These are phyloP conservation scores for Boletellus ananas DNA, from an alignment of 768 basidiomycete genomes.

Conservation along the genomic window DNA sequence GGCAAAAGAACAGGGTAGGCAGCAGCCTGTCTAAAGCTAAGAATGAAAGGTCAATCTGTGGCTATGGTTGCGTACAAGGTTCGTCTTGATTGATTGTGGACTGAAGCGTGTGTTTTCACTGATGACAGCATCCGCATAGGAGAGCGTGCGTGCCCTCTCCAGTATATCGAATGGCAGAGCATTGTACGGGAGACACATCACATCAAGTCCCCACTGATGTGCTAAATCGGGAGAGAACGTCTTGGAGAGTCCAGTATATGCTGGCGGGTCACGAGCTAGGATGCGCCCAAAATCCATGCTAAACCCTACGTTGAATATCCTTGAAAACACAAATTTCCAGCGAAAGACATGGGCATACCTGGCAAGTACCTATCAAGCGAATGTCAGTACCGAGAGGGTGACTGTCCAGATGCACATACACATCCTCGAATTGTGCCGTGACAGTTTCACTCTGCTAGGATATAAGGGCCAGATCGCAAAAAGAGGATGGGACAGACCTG, in stretches of 20 bases:
- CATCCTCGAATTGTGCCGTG: slow-evolving; percentile 37
- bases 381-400: slow-evolving; percentile 10
- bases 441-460: slow-evolving; percentile 29
- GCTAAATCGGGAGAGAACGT: slow-evolving; percentile 47
- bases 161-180: slow-evolving; percentile 51
- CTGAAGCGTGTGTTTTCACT: slow-evolving; percentile 38
- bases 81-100: slow-evolving; percentile 42
- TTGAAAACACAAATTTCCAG: background rate
- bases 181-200: slow-evolving; percentile 56
- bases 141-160: slow-evolving; percentile 34
- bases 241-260: slow-evolving; percentile 29
- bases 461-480: slow-evolving; percentile 5
- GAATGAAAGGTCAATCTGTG: background rate
- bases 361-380: slow-evolving; percentile 25
- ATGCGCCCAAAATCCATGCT: slow-evolving; percentile 39
- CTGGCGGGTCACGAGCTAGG: slow-evolving; percentile 32
- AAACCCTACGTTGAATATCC: slow-evolving; percentile 11
- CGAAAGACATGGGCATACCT: slow-evolving; percentile 15
- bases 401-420: slow-evolving; percentile 38
- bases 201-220: slow-evolving; percentile 45
- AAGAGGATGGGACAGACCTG: slow-evolving; percentile 19
- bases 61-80: slow-evolving; percentile 38
- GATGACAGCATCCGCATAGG: slow-evolving; percentile 35
- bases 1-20: slow-evolving; percentile 65
- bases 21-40: slow-evolving; percentile 40